These are phyloP conservation scores for Aureobasidium lini DNA, from an alignment of 2,329 filamentous ascomycete genomes.

Conservation along the genomic window DNA sequence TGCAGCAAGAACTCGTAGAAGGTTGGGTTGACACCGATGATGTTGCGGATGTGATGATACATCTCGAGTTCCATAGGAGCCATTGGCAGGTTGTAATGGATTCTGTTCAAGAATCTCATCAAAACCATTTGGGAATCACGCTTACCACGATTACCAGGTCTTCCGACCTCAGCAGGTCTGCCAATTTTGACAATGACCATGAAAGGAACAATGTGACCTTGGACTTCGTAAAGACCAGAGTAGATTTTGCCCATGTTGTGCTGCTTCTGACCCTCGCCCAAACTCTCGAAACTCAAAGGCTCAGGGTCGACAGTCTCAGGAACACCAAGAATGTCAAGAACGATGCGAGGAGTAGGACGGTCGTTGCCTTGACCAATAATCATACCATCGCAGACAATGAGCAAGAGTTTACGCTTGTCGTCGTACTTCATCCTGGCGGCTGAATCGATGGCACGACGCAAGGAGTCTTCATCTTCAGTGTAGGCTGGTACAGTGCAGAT, in stretches of 20 bases:
- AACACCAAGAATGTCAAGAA: constrained; percentile 93
- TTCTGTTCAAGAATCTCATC: constrained; percentile 98
- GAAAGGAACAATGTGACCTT: constrained; percentile 97
- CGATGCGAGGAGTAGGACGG: constrained; percentile 86
- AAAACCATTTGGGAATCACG: constrained; percentile 97
- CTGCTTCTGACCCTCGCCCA: constrained; percentile 92
- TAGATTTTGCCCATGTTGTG: constrained; percentile 99
- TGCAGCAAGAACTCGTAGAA: constrained; percentile 97
- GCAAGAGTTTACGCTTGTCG: constrained; percentile 91
- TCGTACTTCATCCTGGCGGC: constrained; percentile 93
- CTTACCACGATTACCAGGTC: constrained; percentile 94
- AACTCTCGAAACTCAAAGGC: constrained; percentile 89
- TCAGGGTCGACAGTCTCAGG: constrained; percentile 91
- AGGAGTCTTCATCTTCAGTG: constrained; percentile 94
- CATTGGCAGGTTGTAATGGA: constrained; percentile 96
- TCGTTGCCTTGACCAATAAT: constrained; percentile 99
- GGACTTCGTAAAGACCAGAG: constrained; percentile 93
- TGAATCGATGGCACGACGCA: constrained; percentile 94
- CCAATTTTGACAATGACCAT: constrained; percentile 94
- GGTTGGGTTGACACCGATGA: constrained; percentile 95
- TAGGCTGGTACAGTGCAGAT: constrained; percentile 98
- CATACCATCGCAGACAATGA: constrained; percentile 96
- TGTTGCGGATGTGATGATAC: constrained; percentile 97
- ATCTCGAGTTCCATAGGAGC: constrained; percentile 94
- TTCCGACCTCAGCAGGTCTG: constrained; percentile 64